A percentile compares a stretch with the other conserved stretches of the same genome.
phyloP scores from a whole-genome alignment of 495 filamentous ascomycete species.

The Talaromyces ruber region DNA sequence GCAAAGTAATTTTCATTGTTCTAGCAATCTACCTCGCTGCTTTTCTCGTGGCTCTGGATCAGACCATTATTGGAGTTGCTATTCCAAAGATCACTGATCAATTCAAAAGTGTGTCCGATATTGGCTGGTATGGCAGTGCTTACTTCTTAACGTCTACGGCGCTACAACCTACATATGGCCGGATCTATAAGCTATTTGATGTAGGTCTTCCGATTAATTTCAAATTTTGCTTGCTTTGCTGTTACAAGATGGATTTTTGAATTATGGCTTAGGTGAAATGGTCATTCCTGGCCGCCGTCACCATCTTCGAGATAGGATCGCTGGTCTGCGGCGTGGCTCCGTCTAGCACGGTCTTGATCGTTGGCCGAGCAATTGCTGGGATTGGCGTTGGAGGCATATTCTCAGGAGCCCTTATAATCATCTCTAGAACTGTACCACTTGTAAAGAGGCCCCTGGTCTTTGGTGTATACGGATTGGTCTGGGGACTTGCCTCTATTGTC shows the following conservation, averaged over 20 bases:
- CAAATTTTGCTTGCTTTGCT: too few species aligned
- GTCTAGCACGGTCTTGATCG: slow-evolving; percentile 54
- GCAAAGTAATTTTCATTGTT: slow-evolving; percentile 21
- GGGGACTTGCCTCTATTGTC: slow-evolving; percentile 46
- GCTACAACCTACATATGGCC: slow-evolving; percentile 22
- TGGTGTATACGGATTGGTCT: slow-evolving; percentile 62
- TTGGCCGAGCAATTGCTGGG: slow-evolving; percentile 70
- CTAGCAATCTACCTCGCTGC: slow-evolving; percentile 37
- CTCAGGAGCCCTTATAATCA: slow-evolving; percentile 63
- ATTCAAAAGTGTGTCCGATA: slow-evolving; percentile 32
- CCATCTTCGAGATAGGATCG: slow-evolving; percentile 64
- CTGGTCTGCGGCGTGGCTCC: slow-evolving; percentile 63
- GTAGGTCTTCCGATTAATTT: slow-evolving; percentile 5
- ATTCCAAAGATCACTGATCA: slow-evolving; percentile 37
- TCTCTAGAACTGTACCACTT: slow-evolving; percentile 51
- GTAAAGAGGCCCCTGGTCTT: slow-evolving; percentile 56
- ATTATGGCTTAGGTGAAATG: slow-evolving; percentile 29
- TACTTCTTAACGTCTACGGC: slow-evolving; percentile 27
- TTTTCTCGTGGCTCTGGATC: slow-evolving; percentile 44
- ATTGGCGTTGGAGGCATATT: slow-evolving; percentile 68
- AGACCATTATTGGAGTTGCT: slow-evolving; percentile 35
- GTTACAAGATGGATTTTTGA: too few species aligned
- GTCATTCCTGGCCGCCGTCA: slow-evolving; percentile 51
- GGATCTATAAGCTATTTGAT: slow-evolving; percentile 23
- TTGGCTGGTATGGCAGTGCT: slow-evolving; percentile 38